Evolutionary conservation across 441 rosid species (phyloP).

Genomic region (Manihot esculenta): DNA sequence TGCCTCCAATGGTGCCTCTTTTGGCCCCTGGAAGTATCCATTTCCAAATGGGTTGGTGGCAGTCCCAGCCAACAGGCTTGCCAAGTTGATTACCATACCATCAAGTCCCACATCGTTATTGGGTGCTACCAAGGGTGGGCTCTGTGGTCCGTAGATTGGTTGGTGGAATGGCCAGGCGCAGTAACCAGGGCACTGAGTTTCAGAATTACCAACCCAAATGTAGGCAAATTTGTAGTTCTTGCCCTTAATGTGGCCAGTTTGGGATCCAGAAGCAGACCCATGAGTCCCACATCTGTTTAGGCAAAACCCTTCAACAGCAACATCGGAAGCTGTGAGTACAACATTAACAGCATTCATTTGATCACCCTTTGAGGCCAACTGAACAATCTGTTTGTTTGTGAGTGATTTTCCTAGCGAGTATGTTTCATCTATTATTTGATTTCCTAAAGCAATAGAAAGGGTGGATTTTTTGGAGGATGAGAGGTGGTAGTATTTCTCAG

Average conservation of each 20-base stretch:
- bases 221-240: constrained; percentile 29
- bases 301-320: constrained; percentile 59
- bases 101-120: constrained; percentile 54
- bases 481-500: constrained; percentile 50
- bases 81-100: constrained; percentile 53
- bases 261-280: constrained; percentile 37
- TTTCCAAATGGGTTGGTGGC: constrained; percentile 54
- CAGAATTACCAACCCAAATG: constrained; percentile 61
- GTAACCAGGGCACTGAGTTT: constrained; percentile 52
- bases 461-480: constrained; percentile 20
- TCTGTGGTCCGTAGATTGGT: constrained; percentile 50
- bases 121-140: constrained; percentile 49
- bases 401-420: constrained; percentile 61
- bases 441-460: constrained; percentile 39
- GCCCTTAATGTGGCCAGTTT: constrained; percentile 20
- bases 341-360: constrained; percentile 56
- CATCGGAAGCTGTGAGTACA: constrained; percentile 62
- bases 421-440: constrained; percentile 45
- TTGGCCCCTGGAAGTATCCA: constrained; percentile 51
- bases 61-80: constrained; percentile 51
- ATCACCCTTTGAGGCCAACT: constrained; percentile 43
- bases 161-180: constrained; percentile 68
- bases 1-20: constrained; percentile 51
- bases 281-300: constrained; percentile 60
- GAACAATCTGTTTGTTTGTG: constrained; percentile 32